A percentile compares a stretch with the other conserved stretches of the same genome.
Conservation (phyloP, 495 filamentous ascomycete species). For the Terfezia boudieri region DNA sequence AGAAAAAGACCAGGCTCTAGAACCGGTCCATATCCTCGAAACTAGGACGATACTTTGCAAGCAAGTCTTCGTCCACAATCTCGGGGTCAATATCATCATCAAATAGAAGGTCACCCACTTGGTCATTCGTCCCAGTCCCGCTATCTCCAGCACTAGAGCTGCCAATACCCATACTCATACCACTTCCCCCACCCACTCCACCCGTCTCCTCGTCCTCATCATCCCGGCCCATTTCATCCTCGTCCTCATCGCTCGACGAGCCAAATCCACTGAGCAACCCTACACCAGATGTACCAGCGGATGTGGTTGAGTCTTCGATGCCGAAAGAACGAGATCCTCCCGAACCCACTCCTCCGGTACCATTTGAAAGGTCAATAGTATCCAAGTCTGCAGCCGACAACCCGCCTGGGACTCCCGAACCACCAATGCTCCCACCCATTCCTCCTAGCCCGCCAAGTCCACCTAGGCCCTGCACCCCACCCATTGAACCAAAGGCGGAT, state of each 20-base stretch:
- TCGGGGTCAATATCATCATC: constrained; percentile 25
- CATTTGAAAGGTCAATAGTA: constrained; percentile 51
- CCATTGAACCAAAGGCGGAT: constrained; percentile 39
- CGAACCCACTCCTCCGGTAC: constrained; percentile 38
- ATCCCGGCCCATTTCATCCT: constrained; percentile 82
- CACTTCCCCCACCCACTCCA: neutral
- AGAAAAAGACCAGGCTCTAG: too few relatives aligned
- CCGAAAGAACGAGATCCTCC: constrained; percentile 29
- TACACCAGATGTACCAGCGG: constrained; percentile 36
- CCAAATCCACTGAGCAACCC: constrained; percentile 73
- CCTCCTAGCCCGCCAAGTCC: constrained; percentile 24
- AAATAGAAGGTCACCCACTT: constrained; percentile 42
- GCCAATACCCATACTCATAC: neutral
- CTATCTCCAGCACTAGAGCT: neutral
- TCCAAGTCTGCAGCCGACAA: constrained; percentile 30
- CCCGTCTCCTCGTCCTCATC: constrained; percentile 39
- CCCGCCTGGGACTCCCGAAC: constrained; percentile 22
- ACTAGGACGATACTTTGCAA: neutral
- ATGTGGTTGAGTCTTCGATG: neutral
- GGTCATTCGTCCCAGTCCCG: constrained; percentile 21
- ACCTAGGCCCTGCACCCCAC: constrained; percentile 45
- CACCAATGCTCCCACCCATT: constrained; percentile 10
- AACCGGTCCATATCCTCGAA: neutral
- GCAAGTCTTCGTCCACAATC: neutral
- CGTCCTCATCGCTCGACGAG: constrained; percentile 87